Base-by-base conservation (phyloP, 441 rosid genomes). In the Erysimum cheiri region DNA sequence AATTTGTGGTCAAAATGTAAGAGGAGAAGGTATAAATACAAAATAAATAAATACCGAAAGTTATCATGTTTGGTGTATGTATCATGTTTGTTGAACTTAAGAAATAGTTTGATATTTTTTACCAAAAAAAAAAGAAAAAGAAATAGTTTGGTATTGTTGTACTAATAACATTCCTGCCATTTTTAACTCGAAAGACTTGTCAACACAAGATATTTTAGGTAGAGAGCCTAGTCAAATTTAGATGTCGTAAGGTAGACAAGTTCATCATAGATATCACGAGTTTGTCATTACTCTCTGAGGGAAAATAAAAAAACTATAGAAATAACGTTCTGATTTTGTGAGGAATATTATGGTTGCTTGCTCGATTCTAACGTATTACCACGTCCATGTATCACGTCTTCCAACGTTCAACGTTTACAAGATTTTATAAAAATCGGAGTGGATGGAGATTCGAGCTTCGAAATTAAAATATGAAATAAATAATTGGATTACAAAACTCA, bases 381-480 rank as follows among this genome's bases (percentile, higher is more conserved):
- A 64, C 66, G 63, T 64, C 70, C 66, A 48, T 57, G 71, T 17
- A 56, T 37, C 76, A 72, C 76, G 65, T 57, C 76, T 72, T 65
- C 54, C 71, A 48, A 64, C 19, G 22, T 37, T 57, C 22, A 72
- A 58, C 55, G 39, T 58, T 73, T 14, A 22, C 15, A 47, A 62
- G 31, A 15, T 29, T 29, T 36, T 4, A 28, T 19, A 1, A 60
- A 73, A 53, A 39, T 1, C 2, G 33, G 62, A 73, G 68, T 60
- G 31, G 68, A 60, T 73, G 41, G 67, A 73, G 77, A 65, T 65
- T 67, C 57, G 57, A 60, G 73, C 35, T 58, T 41, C 43, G 1
- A 10, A 6, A 8, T n/a, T 24, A 57, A 32, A 39, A 28, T 15
- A 64, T 28, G 4, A 15, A 49, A 10, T 17, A 14, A 57, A 73